A percentile compares a stretch with the other conserved stretches of the same genome.
Evolutionary conservation across 768 basidiomycete species (phyloP).

Genomic region (Russula vinacea): DNA sequence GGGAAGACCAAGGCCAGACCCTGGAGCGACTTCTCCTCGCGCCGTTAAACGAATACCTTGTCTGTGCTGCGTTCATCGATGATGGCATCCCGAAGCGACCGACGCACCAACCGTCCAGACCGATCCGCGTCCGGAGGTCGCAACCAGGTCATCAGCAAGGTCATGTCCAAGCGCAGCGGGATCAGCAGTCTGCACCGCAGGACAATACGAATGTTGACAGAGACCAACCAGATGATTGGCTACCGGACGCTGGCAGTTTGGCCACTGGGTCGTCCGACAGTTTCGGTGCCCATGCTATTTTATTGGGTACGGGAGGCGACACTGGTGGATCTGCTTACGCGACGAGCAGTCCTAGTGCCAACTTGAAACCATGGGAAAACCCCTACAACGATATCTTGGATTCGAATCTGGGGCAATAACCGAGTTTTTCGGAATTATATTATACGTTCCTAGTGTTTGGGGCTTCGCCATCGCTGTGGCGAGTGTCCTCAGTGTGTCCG

Average conservation of each 20-base stretch:
- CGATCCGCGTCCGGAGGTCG: background rate
- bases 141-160: too few relatives aligned
- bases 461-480: too few relatives aligned
- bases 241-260: too few relatives aligned
- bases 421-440: background rate
- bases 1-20: background rate
- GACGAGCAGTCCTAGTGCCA: background rate
- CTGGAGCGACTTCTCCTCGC: conserved; percentile 12
- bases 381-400: too few relatives aligned
- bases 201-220: too few relatives aligned
- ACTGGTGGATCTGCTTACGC: background rate
- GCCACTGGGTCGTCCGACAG: too few relatives aligned
- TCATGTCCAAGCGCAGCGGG: too few relatives aligned
- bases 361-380: too few relatives aligned
- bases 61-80: conserved; percentile 7
- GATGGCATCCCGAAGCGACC: conserved; percentile 10
- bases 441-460: too few relatives aligned
- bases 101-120: background rate
- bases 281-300: background rate
- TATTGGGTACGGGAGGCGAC: background rate
- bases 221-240: too few relatives aligned
- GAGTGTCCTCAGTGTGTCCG: too few relatives aligned
- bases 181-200: too few relatives aligned
- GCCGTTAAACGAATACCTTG: background rate
- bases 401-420: background rate